A percentile compares a stretch with the other conserved stretches of the same genome.
Evolutionary conservation across 306 rosid genomes (phyloP).

Genomic region (Sesbania bispinosa): DNA sequence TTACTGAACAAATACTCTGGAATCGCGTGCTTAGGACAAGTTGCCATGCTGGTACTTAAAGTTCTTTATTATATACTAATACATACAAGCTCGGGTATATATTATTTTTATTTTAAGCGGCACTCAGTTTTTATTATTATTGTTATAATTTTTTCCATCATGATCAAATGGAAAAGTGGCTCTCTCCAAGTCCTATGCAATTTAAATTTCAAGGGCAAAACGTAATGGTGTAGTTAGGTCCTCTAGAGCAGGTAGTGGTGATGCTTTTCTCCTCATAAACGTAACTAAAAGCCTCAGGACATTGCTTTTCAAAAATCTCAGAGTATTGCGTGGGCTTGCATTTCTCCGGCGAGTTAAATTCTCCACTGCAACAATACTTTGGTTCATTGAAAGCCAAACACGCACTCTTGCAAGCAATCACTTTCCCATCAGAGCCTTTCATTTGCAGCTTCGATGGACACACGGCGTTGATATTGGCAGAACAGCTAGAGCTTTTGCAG

Average conservation of each 20-base stretch:
- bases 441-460: conserved; percentile 41
- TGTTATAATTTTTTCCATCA: too few species aligned
- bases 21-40: too few species aligned
- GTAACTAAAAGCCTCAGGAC: conserved; percentile 74
- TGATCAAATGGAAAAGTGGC: too few species aligned
- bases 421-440: conserved; percentile 30
- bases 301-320: conserved; percentile 38
- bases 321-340: conserved; percentile 53
- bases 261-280: conserved; percentile 52
- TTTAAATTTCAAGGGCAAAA: conserved; percentile 62
- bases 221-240: conserved; percentile 49
- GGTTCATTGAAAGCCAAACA: conserved; percentile 44
- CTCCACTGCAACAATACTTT: conserved; percentile 48
- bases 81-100: too few species aligned
- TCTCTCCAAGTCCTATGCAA: too few species aligned
- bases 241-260: conserved; percentile 46
- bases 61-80: too few species aligned
- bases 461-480: conserved; percentile 32
- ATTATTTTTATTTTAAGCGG: too few species aligned
- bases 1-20: too few species aligned
- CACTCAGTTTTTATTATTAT: too few species aligned
- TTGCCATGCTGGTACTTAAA: too few species aligned
- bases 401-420: conserved; percentile 66
- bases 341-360: not conserved
- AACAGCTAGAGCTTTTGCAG: conserved; percentile 37